Conservation (phyloP, 1,139 yeast genomes). For the Yarrowia galli region DNA sequence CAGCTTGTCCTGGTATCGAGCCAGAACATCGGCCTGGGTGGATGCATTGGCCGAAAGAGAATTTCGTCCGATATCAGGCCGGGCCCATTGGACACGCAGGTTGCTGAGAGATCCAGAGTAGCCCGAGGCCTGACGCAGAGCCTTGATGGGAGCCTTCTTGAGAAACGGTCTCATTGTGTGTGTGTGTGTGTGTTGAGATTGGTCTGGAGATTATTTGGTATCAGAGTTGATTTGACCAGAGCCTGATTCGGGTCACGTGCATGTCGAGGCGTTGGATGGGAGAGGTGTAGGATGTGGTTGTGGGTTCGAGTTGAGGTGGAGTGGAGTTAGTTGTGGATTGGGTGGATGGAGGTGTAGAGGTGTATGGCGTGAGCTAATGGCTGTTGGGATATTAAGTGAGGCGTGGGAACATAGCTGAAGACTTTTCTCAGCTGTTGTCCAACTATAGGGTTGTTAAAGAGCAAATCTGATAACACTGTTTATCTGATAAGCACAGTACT, state of each 20-base stretch:
- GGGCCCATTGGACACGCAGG: conserved; percentile 30
- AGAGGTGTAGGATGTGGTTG: not conserved
- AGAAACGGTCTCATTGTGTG: conserved; percentile 29
- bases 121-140: conserved; percentile 38
- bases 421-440: no score
- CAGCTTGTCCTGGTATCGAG: conserved; percentile 55
- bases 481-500: no score
- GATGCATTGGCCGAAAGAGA: conserved; percentile 37
- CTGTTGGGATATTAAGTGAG: not conserved
- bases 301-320: not conserved
- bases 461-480: no score
- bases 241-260: conserved; percentile 20
- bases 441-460: no score
- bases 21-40: conserved; percentile 41
- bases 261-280: not conserved
- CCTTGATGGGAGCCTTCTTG: conserved; percentile 26
- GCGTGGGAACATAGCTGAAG: not conserved
- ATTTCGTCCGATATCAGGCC: conserved; percentile 27
- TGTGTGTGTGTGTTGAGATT: conserved; percentile 9
- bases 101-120: conserved; percentile 34
- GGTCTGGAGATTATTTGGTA: not conserved
- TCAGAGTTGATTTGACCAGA: not conserved
- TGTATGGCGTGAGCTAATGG: not conserved
- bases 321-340: not conserved
- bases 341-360: not conserved